phyloP scores from a whole-genome alignment of 1,139 yeast genomes.

The Nakaseomyces glabratus region DNA sequence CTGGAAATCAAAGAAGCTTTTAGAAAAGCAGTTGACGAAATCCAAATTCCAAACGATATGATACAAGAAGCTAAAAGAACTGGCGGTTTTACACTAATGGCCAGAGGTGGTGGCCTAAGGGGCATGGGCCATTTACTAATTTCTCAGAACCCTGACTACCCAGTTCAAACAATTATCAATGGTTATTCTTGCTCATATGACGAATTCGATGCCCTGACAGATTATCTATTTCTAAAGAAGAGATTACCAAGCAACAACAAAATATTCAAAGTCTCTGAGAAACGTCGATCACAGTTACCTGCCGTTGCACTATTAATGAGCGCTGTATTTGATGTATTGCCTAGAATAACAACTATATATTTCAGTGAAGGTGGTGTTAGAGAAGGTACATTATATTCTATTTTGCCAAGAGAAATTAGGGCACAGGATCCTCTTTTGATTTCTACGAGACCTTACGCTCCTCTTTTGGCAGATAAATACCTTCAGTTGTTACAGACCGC shows the following conservation, averaged over 20 bases:
- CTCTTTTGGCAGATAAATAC: slow-evolving; percentile 46
- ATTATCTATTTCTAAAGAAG: slow-evolving; percentile 39
- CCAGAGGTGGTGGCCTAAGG: slow-evolving; percentile 62
- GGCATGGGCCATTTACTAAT: slow-evolving; percentile 53
- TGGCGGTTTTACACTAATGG: slow-evolving; percentile 51
- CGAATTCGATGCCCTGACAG: slow-evolving; percentile 42
- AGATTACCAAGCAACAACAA: slow-evolving; percentile 35
- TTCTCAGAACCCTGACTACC: slow-evolving; percentile 43
- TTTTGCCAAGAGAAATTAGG: slow-evolving; percentile 44
- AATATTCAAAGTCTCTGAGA: slow-evolving; percentile 50
- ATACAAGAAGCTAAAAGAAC: slow-evolving; percentile 39
- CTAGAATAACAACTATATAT: slow-evolving; percentile 49
- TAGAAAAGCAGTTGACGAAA: slow-evolving; percentile 39
- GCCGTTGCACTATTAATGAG: slow-evolving; percentile 53
- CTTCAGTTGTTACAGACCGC: slow-evolving; percentile 42
- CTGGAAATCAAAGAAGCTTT: slow-evolving; percentile 42
- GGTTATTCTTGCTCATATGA: slow-evolving; percentile 50
- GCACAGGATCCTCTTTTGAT: slow-evolving; percentile 55
- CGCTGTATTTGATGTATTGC: slow-evolving; percentile 49
- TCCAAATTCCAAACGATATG: slow-evolving; percentile 38
- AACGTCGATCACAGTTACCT: slow-evolving; percentile 53
- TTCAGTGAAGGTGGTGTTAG: slow-evolving; percentile 66
- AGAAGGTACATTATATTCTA: slow-evolving; percentile 58
- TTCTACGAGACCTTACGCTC: slow-evolving; percentile 59
- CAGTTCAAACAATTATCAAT: slow-evolving; percentile 53